Evolutionary conservation across 2,329 filamentous ascomycete species (phyloP), one percentile per base, ranked within the genome.

Genomic region (Didymella pinodella): DNA sequence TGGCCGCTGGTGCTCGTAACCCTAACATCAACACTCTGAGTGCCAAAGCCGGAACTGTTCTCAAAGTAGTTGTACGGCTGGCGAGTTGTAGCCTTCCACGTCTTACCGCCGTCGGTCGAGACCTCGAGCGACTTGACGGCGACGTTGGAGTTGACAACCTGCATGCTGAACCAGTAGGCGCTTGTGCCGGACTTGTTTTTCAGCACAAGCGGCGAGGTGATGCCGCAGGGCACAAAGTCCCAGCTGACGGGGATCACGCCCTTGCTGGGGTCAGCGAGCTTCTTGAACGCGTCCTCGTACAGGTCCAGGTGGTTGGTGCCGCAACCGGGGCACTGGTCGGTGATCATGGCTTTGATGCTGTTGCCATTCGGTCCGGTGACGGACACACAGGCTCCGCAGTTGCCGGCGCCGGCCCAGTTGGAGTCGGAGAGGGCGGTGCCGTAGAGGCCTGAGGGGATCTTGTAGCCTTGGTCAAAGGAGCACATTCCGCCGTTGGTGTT

Each of bases 111-210:
- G 67, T 90, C 83, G 18, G 81, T 85, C 58, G 84, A 86, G 57
- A 89, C 86, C 65, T 89, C 86, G 25, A 90, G 79, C 62, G 77
- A 80, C 52, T 78, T 66, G 40, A 89, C 81, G 16, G 81, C 80
- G 59, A 84, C 79, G 71, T 87, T 88, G 67, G 84, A 77, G 75
- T 89, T 89, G 67, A 88, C 80, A 43, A 89, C 86, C 73, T 90
- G 88, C 81, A 87, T 86, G 47, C 80, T 81, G 77, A 86, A 86
- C 83, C 84, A 86, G 72, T 81, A 80, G 29, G 75, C 69, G 4
- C 81, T 83, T 3, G 81, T 80, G 25, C 82, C 82, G 22, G 79
- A 77, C 71, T 86, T 86, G 76, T 84, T 84, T 72, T 82, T 80
- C 25, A 86, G 77, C 45, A 78, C 65, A 10, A 87, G 73, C 1